phyloP scores from a whole-genome alignment of 2,329 filamentous ascomycete species.

The Trichoderma sp. region DNA sequence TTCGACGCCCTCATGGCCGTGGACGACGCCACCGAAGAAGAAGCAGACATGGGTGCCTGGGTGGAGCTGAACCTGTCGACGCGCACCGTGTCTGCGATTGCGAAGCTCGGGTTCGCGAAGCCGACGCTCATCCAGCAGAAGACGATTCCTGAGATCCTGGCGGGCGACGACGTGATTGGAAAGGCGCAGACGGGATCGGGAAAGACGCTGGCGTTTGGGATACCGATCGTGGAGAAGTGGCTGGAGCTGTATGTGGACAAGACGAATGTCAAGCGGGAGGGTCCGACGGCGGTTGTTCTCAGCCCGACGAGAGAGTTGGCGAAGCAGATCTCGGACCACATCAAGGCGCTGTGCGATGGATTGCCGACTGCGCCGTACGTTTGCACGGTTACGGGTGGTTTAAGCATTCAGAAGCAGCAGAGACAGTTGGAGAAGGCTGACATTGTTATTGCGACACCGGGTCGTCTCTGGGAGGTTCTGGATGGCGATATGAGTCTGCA shows the following conservation, averaged over 20 bases:
- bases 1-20: constrained; percentile 58
- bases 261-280: constrained; percentile 39
- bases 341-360: constrained; percentile 70
- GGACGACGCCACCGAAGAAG: constrained; percentile 53
- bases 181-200: constrained; percentile 96
- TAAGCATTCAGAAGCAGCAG: constrained; percentile 95
- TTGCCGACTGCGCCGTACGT: constrained; percentile 66
- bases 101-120: constrained; percentile 74
- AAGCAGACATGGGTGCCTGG: constrained; percentile 77
- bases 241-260: constrained; percentile 52
- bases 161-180: constrained; percentile 87
- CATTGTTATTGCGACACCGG: constrained; percentile 90
- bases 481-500: constrained; percentile 72
- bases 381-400: constrained; percentile 87
- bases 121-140: constrained; percentile 81
- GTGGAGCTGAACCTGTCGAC: constrained; percentile 70
- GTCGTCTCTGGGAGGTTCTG: constrained; percentile 91
- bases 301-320: constrained; percentile 93
- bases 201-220: constrained; percentile 92
- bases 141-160: constrained; percentile 78
- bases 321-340: constrained; percentile 84
- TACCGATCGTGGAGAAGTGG: constrained; percentile 88
- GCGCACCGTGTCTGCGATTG: constrained; percentile 70
- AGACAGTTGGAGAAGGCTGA: constrained; percentile 81
- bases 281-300: constrained; percentile 75